Conservation (phyloP, 768 basidiomycete genomes). For the Holtermanniella nyarrowii region DNA sequence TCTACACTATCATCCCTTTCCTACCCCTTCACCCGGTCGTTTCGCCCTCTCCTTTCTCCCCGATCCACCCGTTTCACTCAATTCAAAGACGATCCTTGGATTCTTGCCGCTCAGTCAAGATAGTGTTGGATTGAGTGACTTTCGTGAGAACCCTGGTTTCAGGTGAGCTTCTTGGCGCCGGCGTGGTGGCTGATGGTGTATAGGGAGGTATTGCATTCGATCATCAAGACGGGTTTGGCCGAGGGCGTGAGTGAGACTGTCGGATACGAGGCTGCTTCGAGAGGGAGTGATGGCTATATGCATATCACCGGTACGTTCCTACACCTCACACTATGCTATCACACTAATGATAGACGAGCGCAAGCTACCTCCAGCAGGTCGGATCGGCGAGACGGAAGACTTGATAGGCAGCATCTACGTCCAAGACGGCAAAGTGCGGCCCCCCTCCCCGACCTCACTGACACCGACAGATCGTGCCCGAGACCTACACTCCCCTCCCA, state of each 20-base stretch:
- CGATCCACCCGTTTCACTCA: conserved; percentile 9
- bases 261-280: conserved; percentile 27
- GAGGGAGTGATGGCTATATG: conserved; percentile 38
- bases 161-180: conserved; percentile 17
- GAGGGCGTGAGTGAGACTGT: conserved; percentile 17
- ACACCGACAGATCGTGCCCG: conserved; percentile 21
- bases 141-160: conserved; percentile 31
- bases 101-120: conserved; percentile 25
- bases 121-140: conserved; percentile 25
- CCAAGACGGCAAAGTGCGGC: conserved; percentile 28
- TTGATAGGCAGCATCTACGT: conserved; percentile 39
- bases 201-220: conserved; percentile 22
- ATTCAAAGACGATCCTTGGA: conserved; percentile 30
- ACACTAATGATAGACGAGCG: conserved; percentile 24
- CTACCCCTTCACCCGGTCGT: conserved; percentile 8
- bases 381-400: conserved; percentile 40
- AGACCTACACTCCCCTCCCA: conserved; percentile 36
- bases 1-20: conserved; percentile 32
- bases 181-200: neutral
- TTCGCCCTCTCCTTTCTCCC: conserved; percentile 33
- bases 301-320: conserved; percentile 33
- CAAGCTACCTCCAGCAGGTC: conserved; percentile 34
- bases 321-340: neutral
- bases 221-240: conserved; percentile 22
- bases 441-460: neutral